Evolutionary conservation across 768 basidiomycete genomes (phyloP).

Genomic region (Rhizopogon vinicolor): DNA sequence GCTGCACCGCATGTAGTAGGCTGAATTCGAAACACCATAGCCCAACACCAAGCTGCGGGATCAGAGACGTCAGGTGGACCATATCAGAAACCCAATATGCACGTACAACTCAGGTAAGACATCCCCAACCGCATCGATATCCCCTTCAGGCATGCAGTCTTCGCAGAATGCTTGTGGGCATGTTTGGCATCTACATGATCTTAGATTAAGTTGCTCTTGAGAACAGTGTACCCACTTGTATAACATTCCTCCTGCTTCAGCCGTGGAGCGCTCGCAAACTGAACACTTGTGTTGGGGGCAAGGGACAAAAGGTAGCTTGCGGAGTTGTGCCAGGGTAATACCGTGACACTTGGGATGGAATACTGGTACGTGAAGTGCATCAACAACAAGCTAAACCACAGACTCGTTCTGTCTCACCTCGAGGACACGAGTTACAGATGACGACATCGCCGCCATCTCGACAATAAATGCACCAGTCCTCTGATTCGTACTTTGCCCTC

Average conservation of each 20-base stretch:
- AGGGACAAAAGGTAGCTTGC: constrained; percentile 16
- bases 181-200: constrained; percentile 45
- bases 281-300: constrained; percentile 52
- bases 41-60: constrained; percentile 34
- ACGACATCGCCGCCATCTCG: constrained; percentile 54
- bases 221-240: constrained; percentile 37
- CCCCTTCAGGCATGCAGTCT: constrained; percentile 50
- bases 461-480: constrained; percentile 58
- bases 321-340: constrained; percentile 26
- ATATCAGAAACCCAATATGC: background rate
- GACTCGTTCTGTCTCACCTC: constrained; percentile 33
- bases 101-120: constrained; percentile 55
- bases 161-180: constrained; percentile 59
- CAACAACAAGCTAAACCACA: background rate
- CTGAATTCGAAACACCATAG: constrained; percentile 30
- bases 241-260: constrained; percentile 51
- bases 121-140: constrained; percentile 50
- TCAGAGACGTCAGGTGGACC: constrained; percentile 1
- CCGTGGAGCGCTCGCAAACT: constrained; percentile 38
- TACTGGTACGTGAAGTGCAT: constrained; percentile 27
- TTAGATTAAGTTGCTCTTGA: background rate
- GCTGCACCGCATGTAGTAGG: constrained; percentile 49
- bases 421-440: constrained; percentile 46
- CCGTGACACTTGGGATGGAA: constrained; percentile 51
- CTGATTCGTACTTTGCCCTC: constrained; percentile 38